A percentile compares a stretch with the other conserved stretches of the same genome.
Conservation (phyloP, 2,329 filamentous ascomycete genomes). For the Cryphonectria radicalis region DNA sequence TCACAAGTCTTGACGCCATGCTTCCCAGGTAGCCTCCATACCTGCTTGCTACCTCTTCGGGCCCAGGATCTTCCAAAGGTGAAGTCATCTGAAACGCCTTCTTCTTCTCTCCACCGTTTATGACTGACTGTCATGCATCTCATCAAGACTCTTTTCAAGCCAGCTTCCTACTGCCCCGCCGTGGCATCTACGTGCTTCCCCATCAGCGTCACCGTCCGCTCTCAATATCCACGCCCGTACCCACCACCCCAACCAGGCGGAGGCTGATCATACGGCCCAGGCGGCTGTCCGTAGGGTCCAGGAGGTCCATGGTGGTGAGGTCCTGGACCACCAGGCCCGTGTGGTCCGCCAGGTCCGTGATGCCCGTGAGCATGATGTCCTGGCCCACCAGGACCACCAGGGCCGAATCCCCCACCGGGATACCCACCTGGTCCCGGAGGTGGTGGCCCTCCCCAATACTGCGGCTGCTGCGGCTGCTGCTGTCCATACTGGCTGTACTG, state of each 20-base stretch:
- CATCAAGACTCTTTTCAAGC: background rate
- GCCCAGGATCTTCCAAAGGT: background rate
- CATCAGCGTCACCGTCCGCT: background rate
- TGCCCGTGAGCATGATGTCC: constrained; percentile 39
- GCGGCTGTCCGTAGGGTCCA: constrained; percentile 7
- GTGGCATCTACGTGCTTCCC: background rate
- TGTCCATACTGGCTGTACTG: constrained; percentile 34
- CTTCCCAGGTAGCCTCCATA: background rate
- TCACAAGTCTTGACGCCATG: background rate
- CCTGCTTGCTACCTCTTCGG: background rate
- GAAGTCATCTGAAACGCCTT: background rate
- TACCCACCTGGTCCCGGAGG: constrained; percentile 24
- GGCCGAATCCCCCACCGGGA: constrained; percentile 25
- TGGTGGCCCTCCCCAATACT: constrained; percentile 25
- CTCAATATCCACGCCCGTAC: constrained; percentile 23
- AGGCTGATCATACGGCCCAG: constrained; percentile 22
- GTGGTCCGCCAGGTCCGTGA: constrained; percentile 1
- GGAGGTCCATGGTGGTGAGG: background rate
- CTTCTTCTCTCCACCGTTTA: background rate
- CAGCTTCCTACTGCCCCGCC: background rate
- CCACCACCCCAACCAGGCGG: constrained; percentile 26
- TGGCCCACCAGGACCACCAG: constrained; percentile 23
- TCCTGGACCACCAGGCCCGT: background rate
- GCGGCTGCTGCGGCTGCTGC: constrained; percentile 36
- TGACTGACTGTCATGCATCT: background rate